Percentiles rank a stretch among this genome's conserved stretches.
phyloP scores from a whole-genome alignment of 805 yeast species.

The Kluyveromyces lactis region DNA sequence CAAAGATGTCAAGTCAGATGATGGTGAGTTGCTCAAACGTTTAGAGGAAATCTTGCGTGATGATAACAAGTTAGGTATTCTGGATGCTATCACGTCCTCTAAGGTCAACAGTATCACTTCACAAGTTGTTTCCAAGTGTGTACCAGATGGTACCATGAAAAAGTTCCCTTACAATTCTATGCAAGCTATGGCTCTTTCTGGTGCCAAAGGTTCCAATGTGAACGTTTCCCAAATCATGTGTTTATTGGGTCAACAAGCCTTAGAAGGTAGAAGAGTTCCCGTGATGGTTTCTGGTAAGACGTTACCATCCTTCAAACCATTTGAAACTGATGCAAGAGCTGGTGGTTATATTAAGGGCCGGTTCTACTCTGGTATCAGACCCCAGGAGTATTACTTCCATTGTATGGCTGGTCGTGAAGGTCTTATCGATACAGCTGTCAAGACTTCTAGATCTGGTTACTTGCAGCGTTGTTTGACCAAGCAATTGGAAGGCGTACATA shows the following conservation, averaged over 20 bases:
- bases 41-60: slow-evolving; percentile 93
- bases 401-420: slow-evolving; percentile 99
- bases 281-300: slow-evolving; percentile 98
- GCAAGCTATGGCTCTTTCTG: slow-evolving; percentile 99
- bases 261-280: slow-evolving; percentile 99
- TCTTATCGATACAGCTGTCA: slow-evolving; percentile 97
- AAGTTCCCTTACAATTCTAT: slow-evolving; percentile 90
- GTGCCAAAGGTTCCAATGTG: slow-evolving; percentile 98
- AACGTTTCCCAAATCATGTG: slow-evolving; percentile 99
- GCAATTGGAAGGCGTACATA: slow-evolving; percentile 95
- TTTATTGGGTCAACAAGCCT: slow-evolving; percentile 95
- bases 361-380: slow-evolving; percentile 94
- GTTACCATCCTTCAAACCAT: slow-evolving; percentile 91
- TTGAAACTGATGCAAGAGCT: slow-evolving; percentile 94
- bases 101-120: slow-evolving; percentile 89
- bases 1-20: slow-evolving; percentile 38
- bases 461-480: slow-evolving; percentile 97
- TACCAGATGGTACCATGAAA: slow-evolving; percentile 94
- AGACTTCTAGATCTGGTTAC: slow-evolving; percentile 96
- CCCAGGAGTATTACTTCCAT: slow-evolving; percentile 98
- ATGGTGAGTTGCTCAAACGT: slow-evolving; percentile 75
- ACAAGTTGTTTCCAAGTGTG: slow-evolving; percentile 89
- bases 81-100: slow-evolving; percentile 92
- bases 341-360: slow-evolving; percentile 98
- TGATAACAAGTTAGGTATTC: slow-evolving; percentile 80